Base-by-base conservation (phyloP, 2,329 filamentous ascomycete genomes). In the Sclerotinia subarctica region DNA sequence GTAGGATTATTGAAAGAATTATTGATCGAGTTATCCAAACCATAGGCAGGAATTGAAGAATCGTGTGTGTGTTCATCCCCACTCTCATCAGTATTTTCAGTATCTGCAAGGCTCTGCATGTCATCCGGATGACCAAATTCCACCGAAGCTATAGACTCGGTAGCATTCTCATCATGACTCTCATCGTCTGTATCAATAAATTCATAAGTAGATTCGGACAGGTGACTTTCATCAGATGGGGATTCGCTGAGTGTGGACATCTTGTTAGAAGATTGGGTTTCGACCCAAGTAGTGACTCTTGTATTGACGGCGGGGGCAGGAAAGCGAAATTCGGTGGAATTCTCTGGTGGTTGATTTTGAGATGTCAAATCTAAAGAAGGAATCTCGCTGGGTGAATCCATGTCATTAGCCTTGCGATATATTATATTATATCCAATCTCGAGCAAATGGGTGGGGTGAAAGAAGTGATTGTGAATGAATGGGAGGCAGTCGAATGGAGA, bases 151-250 rank as follows among this genome's bases (percentile, higher is more conserved):
- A 78, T 70, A 42, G 77, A 78, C 52, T 77, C 76, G 10, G 76
- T 77, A 51, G 73, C 71, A 72, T 75, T 74, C 71, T 73, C 77
- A 64, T 77, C 76, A 64, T 75, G 74, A 66, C 75, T 76, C 62
- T 78, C 76, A 42, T 70, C 72, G 54, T 78, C 77, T 5, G 76
- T 78, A 60, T 78, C 76, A 70, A 78, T 73, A 62, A 78, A 76
- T 63, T 78, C 77, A 68, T 77, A 78, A 53, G 75, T 69, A 64
- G 76, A 77, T 47, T 76, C 76, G 19, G 72, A 73, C 32, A 78
- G 74, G 64, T 68, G 71, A 64, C 73, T 71, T 56, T 76, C 76
- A 44, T 77, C 76, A n/a, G 69, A 71, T 29, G 67, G 70, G 26
- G 60, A 64, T 57, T 77, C 76, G 62, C 74, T 75, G 60, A 65